Conservation (phyloP, 352 stramenopile genomes). For the Elongisporangium undulatum region DNA sequence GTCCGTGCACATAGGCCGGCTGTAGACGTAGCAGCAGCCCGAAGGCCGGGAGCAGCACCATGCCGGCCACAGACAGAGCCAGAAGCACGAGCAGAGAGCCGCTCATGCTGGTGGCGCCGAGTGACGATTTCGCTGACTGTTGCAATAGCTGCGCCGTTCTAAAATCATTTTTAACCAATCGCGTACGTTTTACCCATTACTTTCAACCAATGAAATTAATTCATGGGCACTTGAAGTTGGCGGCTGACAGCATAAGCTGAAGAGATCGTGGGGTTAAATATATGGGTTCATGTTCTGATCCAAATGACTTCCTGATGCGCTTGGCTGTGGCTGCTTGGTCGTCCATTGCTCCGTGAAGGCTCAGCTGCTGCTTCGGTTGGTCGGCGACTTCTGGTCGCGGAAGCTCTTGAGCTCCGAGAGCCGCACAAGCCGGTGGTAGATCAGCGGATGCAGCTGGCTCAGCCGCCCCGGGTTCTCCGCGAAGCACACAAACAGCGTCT, state of each 20-base stretch:
- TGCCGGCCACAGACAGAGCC: constrained; percentile 42
- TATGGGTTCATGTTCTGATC: background rate
- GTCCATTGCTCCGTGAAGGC: background rate
- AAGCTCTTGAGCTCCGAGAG: constrained; percentile 85
- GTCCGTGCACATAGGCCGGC: constrained; percentile 46
- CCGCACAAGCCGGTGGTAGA: constrained; percentile 84
- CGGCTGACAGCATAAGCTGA: background rate
- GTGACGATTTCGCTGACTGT: constrained; percentile 1
- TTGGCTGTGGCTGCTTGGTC: constrained; percentile 2
- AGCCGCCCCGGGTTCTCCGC: constrained; percentile 72
- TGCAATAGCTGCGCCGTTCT: constrained; percentile 3
- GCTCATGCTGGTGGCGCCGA: constrained; percentile 13
- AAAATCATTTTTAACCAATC: background rate
- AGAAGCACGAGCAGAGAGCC: constrained; percentile 30
- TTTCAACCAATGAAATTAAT: constrained; percentile 5
- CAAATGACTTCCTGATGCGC: background rate
- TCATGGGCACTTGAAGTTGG: background rate
- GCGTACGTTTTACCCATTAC: background rate
- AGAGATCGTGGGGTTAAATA: background rate
- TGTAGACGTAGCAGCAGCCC: constrained; percentile 54
- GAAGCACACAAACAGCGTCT: constrained; percentile 87
- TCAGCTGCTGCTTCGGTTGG: background rate
- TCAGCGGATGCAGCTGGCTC: constrained; percentile 79
- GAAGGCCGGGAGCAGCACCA: constrained; percentile 48
- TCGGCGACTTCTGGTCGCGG: constrained; percentile 57